These are phyloP conservation scores for Kuraishia floccosa DNA, from an alignment of 805 yeast species.

Conservation along the genomic window DNA sequence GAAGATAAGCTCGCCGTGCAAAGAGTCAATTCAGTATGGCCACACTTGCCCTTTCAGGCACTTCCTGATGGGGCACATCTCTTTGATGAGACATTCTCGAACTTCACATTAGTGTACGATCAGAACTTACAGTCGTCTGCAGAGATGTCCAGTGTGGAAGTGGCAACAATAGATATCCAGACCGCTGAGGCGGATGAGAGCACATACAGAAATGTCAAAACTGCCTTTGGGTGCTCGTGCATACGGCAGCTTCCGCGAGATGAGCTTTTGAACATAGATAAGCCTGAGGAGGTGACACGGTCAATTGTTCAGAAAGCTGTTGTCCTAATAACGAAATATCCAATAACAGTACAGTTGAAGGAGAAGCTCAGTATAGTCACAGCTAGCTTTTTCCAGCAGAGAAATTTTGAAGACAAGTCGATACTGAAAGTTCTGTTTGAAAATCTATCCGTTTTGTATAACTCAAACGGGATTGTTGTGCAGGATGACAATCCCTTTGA, in stretches of 20 bases:
- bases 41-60: slow-evolving; percentile 86
- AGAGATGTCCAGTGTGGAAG: slow-evolving; percentile 9
- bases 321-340: slow-evolving; percentile 77
- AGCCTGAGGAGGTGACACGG: slow-evolving; percentile 60
- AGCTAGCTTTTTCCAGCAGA: slow-evolving; percentile 73
- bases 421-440: slow-evolving; percentile 62
- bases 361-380: slow-evolving; percentile 89
- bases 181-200: slow-evolving; percentile 6
- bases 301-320: slow-evolving; percentile 87
- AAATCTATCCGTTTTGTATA: slow-evolving; percentile 39
- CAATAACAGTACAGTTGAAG: slow-evolving; percentile 78
- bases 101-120: slow-evolving; percentile 75
- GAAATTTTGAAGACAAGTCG: slow-evolving; percentile 57
- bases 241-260: slow-evolving; percentile 68
- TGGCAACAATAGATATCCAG: not conserved
- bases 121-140: slow-evolving; percentile 12
- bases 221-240: slow-evolving; percentile 93
- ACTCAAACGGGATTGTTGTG: slow-evolving; percentile 12
- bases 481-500: slow-evolving; percentile 20
- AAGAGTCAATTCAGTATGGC: slow-evolving; percentile 46
- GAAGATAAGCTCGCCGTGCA: slow-evolving; percentile 19
- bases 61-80: slow-evolving; percentile 94
- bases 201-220: slow-evolving; percentile 25
- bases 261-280: slow-evolving; percentile 33
- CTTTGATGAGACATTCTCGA: slow-evolving; percentile 86